Evolutionary conservation across 2,329 filamentous ascomycete genomes (phyloP).

Genomic region (Tothia fuscella): DNA sequence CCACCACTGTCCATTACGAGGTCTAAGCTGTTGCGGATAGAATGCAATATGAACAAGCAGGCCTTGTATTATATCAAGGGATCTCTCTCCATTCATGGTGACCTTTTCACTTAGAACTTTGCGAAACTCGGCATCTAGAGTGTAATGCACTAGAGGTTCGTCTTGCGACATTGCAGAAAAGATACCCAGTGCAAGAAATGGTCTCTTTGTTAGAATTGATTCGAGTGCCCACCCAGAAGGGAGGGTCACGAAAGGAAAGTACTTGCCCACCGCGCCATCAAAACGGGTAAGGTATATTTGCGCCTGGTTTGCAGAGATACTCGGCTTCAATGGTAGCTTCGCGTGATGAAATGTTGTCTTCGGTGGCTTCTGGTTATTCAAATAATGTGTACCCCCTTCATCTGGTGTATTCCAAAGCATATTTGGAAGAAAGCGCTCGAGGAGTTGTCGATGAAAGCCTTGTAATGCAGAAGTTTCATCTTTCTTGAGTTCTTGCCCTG

Average conservation of each 20-base stretch:
- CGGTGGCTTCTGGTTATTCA: not conserved
- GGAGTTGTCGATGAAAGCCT: not conserved
- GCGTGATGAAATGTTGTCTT: not conserved
- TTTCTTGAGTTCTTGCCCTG: not conserved
- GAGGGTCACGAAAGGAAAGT: not conserved
- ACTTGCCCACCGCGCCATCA: not conserved
- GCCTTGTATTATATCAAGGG: constrained; percentile 4
- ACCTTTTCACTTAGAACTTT: not conserved
- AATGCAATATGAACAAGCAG: constrained; percentile 2
- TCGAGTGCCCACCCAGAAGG: not conserved
- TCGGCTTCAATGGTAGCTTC: not conserved
- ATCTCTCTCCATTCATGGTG: not conserved
- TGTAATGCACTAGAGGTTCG: not conserved
- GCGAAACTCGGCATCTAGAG: constrained; percentile 1
- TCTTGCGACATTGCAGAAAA: not conserved
- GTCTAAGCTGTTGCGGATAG: not conserved
- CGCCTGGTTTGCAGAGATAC: not conserved
- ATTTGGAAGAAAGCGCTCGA: not conserved
- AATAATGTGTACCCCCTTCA: no score
- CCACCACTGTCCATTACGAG: no score
- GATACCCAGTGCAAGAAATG: constrained; percentile 1
- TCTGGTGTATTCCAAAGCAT: not conserved
- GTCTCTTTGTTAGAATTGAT: not conserved
- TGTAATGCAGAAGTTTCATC: not conserved
- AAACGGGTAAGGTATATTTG: not conserved